Base-by-base conservation (phyloP, 345 rosid genomes). In the Salix caprea region DNA sequence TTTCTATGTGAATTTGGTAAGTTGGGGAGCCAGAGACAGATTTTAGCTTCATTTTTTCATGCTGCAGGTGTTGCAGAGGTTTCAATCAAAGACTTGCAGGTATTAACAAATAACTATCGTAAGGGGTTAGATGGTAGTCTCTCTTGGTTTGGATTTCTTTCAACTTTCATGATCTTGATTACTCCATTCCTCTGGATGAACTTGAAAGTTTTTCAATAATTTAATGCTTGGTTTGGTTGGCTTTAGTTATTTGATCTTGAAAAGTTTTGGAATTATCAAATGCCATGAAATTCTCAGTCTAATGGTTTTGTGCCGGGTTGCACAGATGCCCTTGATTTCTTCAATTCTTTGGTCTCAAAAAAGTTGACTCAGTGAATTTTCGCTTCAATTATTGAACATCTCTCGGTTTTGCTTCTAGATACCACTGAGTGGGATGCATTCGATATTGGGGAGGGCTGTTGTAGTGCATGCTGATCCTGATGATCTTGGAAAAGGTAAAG, bases 401-500 rank as follows among this genome's bases (percentile, higher is more conserved):
- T 64, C 48, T 72, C 34, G 77, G 44, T 80, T 75, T 78, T 62
- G 67, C 79, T 80, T 77, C 77, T 84, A 93, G 99, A 96, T 93
- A 77, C 92, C 94, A n/a, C 88, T 96, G 73, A 86, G 75, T 6
- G 98, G 98, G 52, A 88, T 81, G 26, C 87, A 86, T 88, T 91
- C 97, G 16, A 93, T 96, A 67, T 66, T 96, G 54, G 99, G 99
- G 77, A 88, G 97, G 84, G 97, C 92, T 40, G 96, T 93, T 23
- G 99, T 93, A 67, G 96, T 91, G 67, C 99, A 96, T 68, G 90
- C 87, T 46, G 97, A 90, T 85, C 91, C 91, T 23, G 97, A 96
- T 84, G 99, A 96, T 89, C 96, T 93, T 78, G 99, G 99, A 30
- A 90, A 79, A 87, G 94, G 94, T 93, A 69, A 76, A 52, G 11